A percentile compares a stretch with the other conserved stretches of the same genome.
Conservation (phyloP, 371 early-diverging fungal genomes). For the Syncephalastrum monosporum region DNA sequence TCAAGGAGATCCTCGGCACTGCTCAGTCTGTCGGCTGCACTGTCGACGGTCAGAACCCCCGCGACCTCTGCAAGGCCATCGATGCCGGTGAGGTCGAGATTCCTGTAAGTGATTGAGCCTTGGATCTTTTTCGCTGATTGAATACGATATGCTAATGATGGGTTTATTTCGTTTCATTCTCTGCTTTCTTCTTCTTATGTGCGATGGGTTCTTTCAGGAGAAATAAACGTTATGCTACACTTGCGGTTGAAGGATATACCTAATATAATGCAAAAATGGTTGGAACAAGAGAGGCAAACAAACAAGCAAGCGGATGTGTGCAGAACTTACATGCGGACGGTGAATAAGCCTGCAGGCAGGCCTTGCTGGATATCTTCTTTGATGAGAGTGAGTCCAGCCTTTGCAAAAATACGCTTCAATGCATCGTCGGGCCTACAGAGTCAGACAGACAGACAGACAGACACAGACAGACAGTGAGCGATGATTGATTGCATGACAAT, state of each 20-base stretch:
- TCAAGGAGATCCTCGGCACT: slow-evolving; percentile 99
- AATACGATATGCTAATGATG: no score
- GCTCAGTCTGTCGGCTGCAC: slow-evolving; percentile 99
- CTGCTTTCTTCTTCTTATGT: no score
- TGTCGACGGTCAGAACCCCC: slow-evolving; percentile 53
- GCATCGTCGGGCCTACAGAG: slow-evolving; percentile 57
- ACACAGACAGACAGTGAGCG: not conserved
- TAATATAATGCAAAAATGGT: slow-evolving; percentile 4
- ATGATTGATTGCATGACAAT: not conserved
- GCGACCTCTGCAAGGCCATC: slow-evolving; percentile 46
- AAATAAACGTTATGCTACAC: slow-evolving; percentile 12
- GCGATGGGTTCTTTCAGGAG: slow-evolving; percentile 2
- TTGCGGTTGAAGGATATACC: slow-evolving; percentile 21
- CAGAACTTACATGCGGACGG: slow-evolving; percentile 81
- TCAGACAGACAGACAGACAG: not conserved
- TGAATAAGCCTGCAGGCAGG: slow-evolving; percentile 80
- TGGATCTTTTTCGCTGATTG: no score
- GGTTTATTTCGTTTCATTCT: not conserved
- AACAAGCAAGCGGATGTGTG: not conserved
- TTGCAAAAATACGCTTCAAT: slow-evolving; percentile 67
- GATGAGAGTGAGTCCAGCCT: slow-evolving; percentile 70
- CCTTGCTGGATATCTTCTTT: slow-evolving; percentile 75
- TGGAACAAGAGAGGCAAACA: not conserved
- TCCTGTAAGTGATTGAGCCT: slow-evolving; percentile 54
- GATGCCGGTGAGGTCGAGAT: slow-evolving; percentile 86